Evolutionary conservation across 1,284 basidiomycete species (phyloP), one percentile per base, ranked within the genome.

Genomic region (Trichosporon ovoides): DNA sequence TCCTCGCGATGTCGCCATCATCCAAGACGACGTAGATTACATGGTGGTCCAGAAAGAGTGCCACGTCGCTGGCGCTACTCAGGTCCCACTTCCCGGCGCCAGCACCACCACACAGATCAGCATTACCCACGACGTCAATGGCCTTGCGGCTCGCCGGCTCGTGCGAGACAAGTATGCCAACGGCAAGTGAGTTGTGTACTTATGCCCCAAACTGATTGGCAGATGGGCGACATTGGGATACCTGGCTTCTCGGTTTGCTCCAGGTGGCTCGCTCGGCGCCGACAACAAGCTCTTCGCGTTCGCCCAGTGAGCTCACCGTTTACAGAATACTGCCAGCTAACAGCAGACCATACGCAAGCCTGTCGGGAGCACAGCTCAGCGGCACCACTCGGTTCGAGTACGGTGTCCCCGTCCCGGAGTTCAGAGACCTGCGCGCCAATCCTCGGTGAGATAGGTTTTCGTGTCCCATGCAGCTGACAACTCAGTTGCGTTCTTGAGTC

Each of bases 91-190:
- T 2, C 53, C 53, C 11, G 36, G 22, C n/a, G 12, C 28, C 0
- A 20, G 7, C 16, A 13, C n/a, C 28, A 40, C 19, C 19, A 14
- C 31, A 4, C 18, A 49, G 4, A 48, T 49, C 3, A n/a, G 7
- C 24, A 38, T 55, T 13, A 28, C 34, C 4, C 31, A 35, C 34
- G 53, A 59, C 28, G 34, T 43, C 16, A 55, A 55, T 19, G 58
- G 53, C n/a, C 18, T 28, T 3, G 54, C 43, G 2, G 51, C 53
- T 5, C 58, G 58, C 34, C 34, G 19, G 7, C 38, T 52, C 38
- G 53, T 59, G 33, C 58, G 58, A 20, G 58, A 59, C 48, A 59
- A 55, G 50, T 59, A 59, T 20, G 58, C 53, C 35, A 59, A 55
- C 14, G 58, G 50, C 22, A 38, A 49, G 50, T 59, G 34, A 38